Conservation (phyloP, 345 rosid genomes). For the Eucalyptus curtisii region DNA sequence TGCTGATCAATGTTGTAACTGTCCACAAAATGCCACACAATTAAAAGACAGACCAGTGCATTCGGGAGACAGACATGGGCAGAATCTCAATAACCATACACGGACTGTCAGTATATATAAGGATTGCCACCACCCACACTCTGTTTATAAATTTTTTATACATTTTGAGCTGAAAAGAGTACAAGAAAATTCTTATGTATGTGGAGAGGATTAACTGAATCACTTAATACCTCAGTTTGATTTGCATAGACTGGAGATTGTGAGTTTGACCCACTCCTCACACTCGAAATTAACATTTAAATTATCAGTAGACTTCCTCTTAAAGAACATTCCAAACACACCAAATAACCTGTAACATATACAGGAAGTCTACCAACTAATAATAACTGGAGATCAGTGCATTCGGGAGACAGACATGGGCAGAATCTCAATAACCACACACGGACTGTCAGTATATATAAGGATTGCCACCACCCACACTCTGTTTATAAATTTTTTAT, state of each 20-base stretch:
- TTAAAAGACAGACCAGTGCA: not conserved
- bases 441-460: not conserved
- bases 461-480: not conserved
- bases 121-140: not conserved
- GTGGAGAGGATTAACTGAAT: not conserved
- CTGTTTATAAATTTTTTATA: not conserved
- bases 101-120: not conserved
- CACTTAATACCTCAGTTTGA: not conserved
- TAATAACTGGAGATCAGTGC: not conserved
- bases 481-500: not conserved
- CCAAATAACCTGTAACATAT: not conserved
- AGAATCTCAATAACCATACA: not conserved
- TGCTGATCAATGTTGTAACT: constrained; percentile 93
- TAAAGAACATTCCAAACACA: not conserved
- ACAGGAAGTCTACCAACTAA: not conserved
- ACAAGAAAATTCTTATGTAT: not conserved
- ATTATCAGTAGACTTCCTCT: not conserved
- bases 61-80: not conserved
- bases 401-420: not conserved
- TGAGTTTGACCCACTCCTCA: not conserved
- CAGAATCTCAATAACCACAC: not conserved
- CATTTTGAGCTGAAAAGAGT: not conserved
- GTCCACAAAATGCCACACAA: constrained; percentile 1
- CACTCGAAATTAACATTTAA: not conserved
- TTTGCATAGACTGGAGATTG: not conserved